phyloP scores from a whole-genome alignment of 2,329 filamentous ascomycete genomes.

The Diaporthe helianthi region DNA sequence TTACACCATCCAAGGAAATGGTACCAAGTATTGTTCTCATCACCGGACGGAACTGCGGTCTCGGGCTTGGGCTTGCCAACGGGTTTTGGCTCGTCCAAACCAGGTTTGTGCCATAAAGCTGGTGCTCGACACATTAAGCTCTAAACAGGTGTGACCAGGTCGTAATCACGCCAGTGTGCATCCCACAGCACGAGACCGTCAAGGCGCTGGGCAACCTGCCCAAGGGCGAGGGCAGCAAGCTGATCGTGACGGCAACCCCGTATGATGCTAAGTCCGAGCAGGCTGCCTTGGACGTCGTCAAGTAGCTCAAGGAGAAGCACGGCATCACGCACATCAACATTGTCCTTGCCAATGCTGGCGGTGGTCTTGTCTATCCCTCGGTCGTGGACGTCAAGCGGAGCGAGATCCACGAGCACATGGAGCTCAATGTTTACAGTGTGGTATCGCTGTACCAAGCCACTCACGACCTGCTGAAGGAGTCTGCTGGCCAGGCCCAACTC shows the following conservation, averaged over 20 bases:
- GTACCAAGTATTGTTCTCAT: conserved; percentile 34
- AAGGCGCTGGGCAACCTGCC: not conserved
- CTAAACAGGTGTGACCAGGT: conserved; percentile 10
- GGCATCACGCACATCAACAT: conserved; percentile 54
- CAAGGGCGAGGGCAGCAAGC: conserved; percentile 38
- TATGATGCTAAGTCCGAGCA: conserved; percentile 48
- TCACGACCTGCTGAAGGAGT: conserved; percentile 46
- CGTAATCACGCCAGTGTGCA: conserved; percentile 28
- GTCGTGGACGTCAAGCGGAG: conserved; percentile 45
- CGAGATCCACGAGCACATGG: conserved; percentile 48
- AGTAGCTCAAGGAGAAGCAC: conserved; percentile 40
- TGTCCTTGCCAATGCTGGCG: conserved; percentile 60
- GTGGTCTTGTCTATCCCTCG: conserved; percentile 43
- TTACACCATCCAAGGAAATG: not conserved
- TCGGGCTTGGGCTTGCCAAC: conserved; percentile 39
- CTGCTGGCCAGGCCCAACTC: conserved; percentile 43
- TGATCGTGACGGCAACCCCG: conserved; percentile 48
- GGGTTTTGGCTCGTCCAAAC: conserved; percentile 25
- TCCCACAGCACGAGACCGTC: conserved; percentile 2
- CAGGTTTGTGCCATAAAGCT: not conserved
- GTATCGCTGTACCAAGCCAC: conserved; percentile 54
- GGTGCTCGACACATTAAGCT: not conserved
- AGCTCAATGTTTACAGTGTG: conserved; percentile 52
- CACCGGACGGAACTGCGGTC: conserved; percentile 41
- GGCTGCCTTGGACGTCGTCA: conserved; percentile 45